phyloP scores from a whole-genome alignment of 2,329 filamentous ascomycete genomes.

The Lizonia empirigonia region DNA sequence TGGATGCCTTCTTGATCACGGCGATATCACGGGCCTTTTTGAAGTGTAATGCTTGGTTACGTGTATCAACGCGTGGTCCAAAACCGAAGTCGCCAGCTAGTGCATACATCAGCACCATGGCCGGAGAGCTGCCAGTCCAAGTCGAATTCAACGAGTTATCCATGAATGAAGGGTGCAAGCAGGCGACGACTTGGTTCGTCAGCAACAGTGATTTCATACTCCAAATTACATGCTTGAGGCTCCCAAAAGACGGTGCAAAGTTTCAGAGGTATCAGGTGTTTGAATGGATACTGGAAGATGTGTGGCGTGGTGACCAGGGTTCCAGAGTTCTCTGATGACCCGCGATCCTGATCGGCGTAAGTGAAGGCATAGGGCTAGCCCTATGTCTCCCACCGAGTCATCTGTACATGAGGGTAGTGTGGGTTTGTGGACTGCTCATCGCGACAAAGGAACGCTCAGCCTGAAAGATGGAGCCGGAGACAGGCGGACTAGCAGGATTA shows the following conservation, averaged over 20 bases:
- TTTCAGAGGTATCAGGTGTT: neutral
- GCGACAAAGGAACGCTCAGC: neutral
- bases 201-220: neutral
- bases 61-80: neutral
- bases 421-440: neutral
- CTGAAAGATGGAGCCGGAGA: neutral
- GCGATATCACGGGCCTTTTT: neutral
- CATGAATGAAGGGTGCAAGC: neutral
- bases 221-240: neutral
- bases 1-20: neutral
- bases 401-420: neutral
- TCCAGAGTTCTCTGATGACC: neutral
- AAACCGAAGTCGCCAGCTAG: neutral
- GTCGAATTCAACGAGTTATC: neutral
- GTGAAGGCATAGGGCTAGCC: conserved; percentile 3
- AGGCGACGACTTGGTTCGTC: neutral
- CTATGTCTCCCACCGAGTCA: neutral
- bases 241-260: neutral
- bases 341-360: neutral
- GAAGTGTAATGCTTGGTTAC: neutral
- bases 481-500: neutral
- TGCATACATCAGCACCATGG: neutral
- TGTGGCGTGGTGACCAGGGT: neutral
- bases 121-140: neutral
- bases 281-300: neutral